phyloP scores from a whole-genome alignment of 2,329 filamentous ascomycete species.

The Pseudogymnoascus sp. region DNA sequence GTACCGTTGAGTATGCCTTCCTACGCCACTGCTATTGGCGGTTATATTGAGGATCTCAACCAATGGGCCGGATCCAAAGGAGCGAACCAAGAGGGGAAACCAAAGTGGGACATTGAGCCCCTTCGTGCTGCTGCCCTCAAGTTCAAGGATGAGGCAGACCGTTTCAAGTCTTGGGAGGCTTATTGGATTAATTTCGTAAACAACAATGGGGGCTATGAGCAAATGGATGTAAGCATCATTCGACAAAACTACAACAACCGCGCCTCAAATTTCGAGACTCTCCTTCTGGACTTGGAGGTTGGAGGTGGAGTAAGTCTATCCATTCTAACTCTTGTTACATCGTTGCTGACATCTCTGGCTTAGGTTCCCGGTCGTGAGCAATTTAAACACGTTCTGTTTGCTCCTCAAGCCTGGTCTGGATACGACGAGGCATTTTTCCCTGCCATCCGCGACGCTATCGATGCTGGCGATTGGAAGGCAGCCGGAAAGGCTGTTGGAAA shows the following conservation, averaged over 20 bases:
- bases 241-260: conserved; percentile 72
- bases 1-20: conserved; percentile 72
- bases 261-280: conserved; percentile 74
- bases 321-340: neutral
- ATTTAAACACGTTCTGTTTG: conserved; percentile 89
- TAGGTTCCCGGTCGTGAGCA: conserved; percentile 80
- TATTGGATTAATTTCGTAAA: conserved; percentile 69
- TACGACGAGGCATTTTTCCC: conserved; percentile 68
- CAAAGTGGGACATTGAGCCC: conserved; percentile 34
- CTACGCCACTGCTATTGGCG: conserved; percentile 60
- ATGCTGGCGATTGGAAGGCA: conserved; percentile 60
- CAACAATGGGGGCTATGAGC: conserved; percentile 66
- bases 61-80: conserved; percentile 54
- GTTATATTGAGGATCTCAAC: conserved; percentile 61
- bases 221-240: conserved; percentile 39
- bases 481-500: conserved; percentile 64
- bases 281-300: conserved; percentile 67
- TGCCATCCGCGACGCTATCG: conserved; percentile 73
- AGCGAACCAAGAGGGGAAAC: conserved; percentile 42
- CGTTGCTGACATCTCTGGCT: conserved; percentile 15
- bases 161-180: conserved; percentile 70
- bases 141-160: conserved; percentile 51
- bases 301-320: conserved; percentile 62
- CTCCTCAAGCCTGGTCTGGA: conserved; percentile 69
- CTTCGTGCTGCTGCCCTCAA: conserved; percentile 56